phyloP scores from a whole-genome alignment of 257 asterid genomes.

The Solanum pinnatisectum region DNA sequence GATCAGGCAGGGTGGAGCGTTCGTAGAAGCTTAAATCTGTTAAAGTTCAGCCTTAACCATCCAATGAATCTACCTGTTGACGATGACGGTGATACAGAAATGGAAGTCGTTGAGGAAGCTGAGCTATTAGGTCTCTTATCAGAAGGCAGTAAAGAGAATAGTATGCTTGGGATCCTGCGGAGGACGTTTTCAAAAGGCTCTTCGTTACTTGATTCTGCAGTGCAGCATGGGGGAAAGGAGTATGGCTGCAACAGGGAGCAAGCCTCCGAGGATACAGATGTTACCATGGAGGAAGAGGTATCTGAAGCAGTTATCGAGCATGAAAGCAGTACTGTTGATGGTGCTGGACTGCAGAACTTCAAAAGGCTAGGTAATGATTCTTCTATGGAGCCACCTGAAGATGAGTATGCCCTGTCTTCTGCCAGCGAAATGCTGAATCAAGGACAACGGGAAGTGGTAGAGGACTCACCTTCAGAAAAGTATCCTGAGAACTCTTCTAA shows the following conservation, averaged over 20 bases:
- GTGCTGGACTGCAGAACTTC: not conserved
- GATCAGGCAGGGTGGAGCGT: constrained; percentile 77
- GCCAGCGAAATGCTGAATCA: not conserved
- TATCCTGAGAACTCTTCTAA: constrained; percentile 21
- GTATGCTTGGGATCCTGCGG: constrained; percentile 1
- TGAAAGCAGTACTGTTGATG: not conserved
- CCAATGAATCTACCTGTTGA: constrained; percentile 59
- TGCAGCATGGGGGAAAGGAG: not conserved
- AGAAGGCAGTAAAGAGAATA: not conserved
- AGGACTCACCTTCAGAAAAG: not conserved
- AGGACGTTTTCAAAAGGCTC: not conserved
- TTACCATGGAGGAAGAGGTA: constrained; percentile 2
- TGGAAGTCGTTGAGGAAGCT: constrained; percentile 75
- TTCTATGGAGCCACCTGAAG: not conserved
- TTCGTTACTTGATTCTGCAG: not conserved
- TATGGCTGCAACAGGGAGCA: not conserved
- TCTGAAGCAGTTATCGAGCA: not conserved
- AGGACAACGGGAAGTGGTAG: not conserved
- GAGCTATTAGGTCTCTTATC: constrained; percentile 5
- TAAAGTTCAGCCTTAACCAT: constrained; percentile 82
- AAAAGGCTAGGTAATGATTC: not conserved
- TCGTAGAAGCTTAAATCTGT: constrained; percentile 77
- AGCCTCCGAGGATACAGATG: not conserved
- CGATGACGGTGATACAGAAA: constrained; percentile 86
- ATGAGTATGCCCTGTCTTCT: not conserved